Base-by-base conservation (phyloP, 441 rosid genomes). In the Bruguiera hainesii region DNA sequence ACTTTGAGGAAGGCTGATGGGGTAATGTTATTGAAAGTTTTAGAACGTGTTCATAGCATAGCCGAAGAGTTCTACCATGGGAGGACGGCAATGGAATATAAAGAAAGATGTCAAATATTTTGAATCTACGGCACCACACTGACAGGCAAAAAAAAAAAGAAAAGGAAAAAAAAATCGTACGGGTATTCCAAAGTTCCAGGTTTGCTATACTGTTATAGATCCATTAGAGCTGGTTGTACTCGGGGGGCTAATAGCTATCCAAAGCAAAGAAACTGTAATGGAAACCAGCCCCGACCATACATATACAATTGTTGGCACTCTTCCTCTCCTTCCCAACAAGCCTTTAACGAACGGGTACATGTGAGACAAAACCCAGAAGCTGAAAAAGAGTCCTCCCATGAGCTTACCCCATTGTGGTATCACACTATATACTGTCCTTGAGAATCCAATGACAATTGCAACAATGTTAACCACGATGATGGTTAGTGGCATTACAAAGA, bases 321-420 rank as follows among this genome's bases (percentile, higher is more conserved):
- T 89, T 66, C 98, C 97, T 78, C 87, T 81, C 60, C 96, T 84
- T n/a, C 97, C 98, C 85, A 90, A 69, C 83, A 93, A 69, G 11
- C 98, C 98, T 69, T 93, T 93, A 56, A 81, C 67, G 67, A 93
- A 93, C 16, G 98, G 97, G 57, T 87, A 93, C 94, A 90, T 85
- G 64, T 93, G 98, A 70, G 86, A 71, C 82, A 93, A 72, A 6
- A 90, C 98, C 98, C 96, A 90, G 66, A 86, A 80, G 72, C 96
- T 89, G 75, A 93, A 93, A 73, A 90, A 93, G 21, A 52, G 19
- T n/a, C 97, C 97, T 75, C 98, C 98, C 0, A 90, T 6, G 19
- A 93, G 67, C 88, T 89, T 86, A 16, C 78, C 74, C 97, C 97
- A 93, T 28, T 89, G 89, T 0, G 98, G 96, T 57, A 93, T 75